A percentile compares a stretch with the other conserved stretches of the same genome.
Conservation (phyloP, 208 protist species). For the Plasmodiophora brassicae region DNA sequence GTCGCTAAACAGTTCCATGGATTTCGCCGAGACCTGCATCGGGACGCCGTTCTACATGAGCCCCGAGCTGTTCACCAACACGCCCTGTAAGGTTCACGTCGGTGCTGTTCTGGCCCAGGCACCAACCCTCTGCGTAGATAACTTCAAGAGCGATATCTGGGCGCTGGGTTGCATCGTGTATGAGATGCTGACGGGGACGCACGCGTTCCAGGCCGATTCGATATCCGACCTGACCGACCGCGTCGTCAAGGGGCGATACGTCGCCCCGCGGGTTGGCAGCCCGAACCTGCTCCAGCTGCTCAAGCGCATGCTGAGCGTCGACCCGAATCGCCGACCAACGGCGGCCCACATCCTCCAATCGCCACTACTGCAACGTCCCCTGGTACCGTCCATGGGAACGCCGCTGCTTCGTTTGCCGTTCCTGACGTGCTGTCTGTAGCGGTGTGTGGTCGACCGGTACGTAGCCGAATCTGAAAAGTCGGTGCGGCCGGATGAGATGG, state of each 20-base stretch:
- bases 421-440: too few relatives aligned
- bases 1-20: background rate
- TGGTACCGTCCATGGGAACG: too few relatives aligned
- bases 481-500: too few relatives aligned
- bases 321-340: background rate
- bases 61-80: conserved; percentile 31
- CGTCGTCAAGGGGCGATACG: background rate
- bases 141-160: background rate
- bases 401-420: too few relatives aligned
- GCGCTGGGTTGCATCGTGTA: background rate
- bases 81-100: background rate
- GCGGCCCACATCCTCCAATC: background rate
- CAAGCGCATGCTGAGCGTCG: background rate
- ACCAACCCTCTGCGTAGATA: background rate
- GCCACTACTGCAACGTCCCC: background rate
- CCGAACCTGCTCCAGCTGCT: background rate
- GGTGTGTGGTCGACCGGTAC: too few relatives aligned
- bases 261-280: background rate
- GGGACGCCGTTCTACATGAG: conserved; percentile 39
- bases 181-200: background rate
- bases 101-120: background rate
- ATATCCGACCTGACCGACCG: background rate
- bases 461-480: too few relatives aligned
- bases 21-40: conserved; percentile 31
- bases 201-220: background rate